Evolutionary conservation across 78 protist species (phyloP), one percentile per base, ranked within the genome.

Genomic region (Ministeria vibrans): DNA sequence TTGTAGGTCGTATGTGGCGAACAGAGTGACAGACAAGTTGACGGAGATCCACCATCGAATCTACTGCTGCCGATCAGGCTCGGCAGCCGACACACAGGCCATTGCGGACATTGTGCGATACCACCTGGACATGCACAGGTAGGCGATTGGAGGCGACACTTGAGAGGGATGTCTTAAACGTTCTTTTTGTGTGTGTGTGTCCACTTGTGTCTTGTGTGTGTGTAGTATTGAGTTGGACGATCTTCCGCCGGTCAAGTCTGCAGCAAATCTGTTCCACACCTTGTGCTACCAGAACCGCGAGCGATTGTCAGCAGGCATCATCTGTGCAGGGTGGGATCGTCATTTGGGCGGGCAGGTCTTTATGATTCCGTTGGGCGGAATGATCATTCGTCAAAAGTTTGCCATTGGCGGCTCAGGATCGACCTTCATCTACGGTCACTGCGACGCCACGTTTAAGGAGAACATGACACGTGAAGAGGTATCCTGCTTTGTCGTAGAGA

Each of bases 71-170:
- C 91, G 99, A 53, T 95, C 98, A 18, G 99, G 99, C 72, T 92
- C 98, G 0, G 97, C 99, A 1, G 99, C 99, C 11, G 98, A 98
- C 83, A 95, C 99, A 18, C 99, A 95, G 88, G 95, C 94, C 13
- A 55, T 96, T 9, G 83, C 96, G 61, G 97, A 94, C 73, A 66
- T 79, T 44, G 93, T 92, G 41, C 41, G 82, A 61, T 75, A 87
- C 80, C 90, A 93, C 83, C 77, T 95, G 0, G 80, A 68, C 71
- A 46, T 89, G 86, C 96, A 91, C 79, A 78, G 53, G 90, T 88
- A 63, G 25, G 83, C 30, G 2, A 27, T 2, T 55, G n/a, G 55
- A 15, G 55, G 55, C 55, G 9, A 15, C 55, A 49, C 15, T 49
- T 9, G 15, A 49, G 9, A 49, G n/a, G 55, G n/a, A 49, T 9